Conservation (phyloP, 2,329 filamentous ascomycete species). For the Scopulariopsis brevicaulis region DNA sequence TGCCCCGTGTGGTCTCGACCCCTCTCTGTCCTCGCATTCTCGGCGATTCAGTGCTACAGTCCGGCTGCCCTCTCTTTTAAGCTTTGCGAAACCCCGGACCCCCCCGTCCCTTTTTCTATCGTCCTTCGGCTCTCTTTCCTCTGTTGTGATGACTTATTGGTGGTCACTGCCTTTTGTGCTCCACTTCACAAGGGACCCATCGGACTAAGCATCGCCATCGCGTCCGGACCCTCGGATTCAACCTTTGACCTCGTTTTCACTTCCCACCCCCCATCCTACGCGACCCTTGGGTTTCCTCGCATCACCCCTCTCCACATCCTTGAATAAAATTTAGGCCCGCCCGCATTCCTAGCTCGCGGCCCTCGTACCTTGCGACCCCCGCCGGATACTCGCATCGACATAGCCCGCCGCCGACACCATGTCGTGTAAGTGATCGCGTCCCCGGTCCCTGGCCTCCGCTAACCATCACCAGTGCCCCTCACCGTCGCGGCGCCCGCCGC, state of each 20-base stretch:
- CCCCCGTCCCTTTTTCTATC: neutral
- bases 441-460: neutral
- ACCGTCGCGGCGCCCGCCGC: constrained; percentile 46
- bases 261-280: neutral
- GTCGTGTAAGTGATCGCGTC: neutral
- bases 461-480: constrained; percentile 1
- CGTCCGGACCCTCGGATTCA: neutral
- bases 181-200: neutral
- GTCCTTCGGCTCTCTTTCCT: neutral
- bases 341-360: neutral
- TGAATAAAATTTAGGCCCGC: neutral
- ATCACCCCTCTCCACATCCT: neutral
- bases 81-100: neutral
- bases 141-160: neutral
- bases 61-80: neutral
- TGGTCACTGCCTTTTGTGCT: neutral
- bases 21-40: no score
- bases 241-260: neutral
- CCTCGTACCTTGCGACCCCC: neutral
- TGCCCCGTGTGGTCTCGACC: no score
- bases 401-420: neutral
- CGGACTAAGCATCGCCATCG: no score
- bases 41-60: no score
- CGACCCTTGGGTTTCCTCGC: no score
- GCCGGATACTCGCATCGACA: neutral